A percentile compares a stretch with the other conserved stretches of the same genome.
Conservation (phyloP, 192 early-diverging fungal species). For the Diversispora eburnea region DNA sequence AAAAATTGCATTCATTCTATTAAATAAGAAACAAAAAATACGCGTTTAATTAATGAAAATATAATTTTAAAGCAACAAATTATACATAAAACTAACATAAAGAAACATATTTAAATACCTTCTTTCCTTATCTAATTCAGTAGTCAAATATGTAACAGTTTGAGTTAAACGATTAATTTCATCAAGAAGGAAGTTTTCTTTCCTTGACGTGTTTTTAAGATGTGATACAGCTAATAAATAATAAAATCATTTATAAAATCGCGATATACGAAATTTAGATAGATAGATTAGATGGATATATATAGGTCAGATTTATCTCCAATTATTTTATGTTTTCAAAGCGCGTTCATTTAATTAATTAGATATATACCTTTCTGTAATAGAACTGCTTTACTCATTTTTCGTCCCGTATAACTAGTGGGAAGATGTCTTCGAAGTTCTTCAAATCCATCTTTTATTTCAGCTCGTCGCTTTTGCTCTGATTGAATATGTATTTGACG, state of each 20-base stretch:
- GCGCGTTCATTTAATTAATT: background rate
- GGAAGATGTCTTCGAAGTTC: slow-evolving; percentile 44
- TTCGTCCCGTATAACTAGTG: slow-evolving; percentile 35
- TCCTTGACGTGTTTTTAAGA: slow-evolving; percentile 23
- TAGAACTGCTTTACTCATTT: slow-evolving; percentile 45
- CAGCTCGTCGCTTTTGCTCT: slow-evolving; percentile 46
- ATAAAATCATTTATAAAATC: background rate
- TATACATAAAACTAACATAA: background rate
- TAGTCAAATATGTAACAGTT: slow-evolving; percentile 4
- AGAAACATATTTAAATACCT: slow-evolving; percentile 4
- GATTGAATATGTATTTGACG: slow-evolving; percentile 49
- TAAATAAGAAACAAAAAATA: too few relatives aligned
- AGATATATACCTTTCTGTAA: slow-evolving; percentile 40
- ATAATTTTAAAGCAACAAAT: too few relatives aligned
- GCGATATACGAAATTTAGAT: background rate
- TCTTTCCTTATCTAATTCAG: slow-evolving; percentile 25
- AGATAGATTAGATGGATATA: background rate
- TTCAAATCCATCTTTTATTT: slow-evolving; percentile 50
- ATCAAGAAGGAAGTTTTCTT: slow-evolving; percentile 21
- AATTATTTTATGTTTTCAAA: background rate
- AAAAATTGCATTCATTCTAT: too few relatives aligned
- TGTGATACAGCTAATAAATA: slow-evolving; percentile 14
- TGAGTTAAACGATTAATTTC: slow-evolving; percentile 28
- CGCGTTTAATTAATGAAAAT: too few relatives aligned
- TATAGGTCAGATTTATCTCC: background rate